A percentile compares a stretch with the other conserved stretches of the same genome.
phyloP scores from a whole-genome alignment of 2,329 filamentous ascomycete genomes.

The Talaromyces albobiverticillius region DNA sequence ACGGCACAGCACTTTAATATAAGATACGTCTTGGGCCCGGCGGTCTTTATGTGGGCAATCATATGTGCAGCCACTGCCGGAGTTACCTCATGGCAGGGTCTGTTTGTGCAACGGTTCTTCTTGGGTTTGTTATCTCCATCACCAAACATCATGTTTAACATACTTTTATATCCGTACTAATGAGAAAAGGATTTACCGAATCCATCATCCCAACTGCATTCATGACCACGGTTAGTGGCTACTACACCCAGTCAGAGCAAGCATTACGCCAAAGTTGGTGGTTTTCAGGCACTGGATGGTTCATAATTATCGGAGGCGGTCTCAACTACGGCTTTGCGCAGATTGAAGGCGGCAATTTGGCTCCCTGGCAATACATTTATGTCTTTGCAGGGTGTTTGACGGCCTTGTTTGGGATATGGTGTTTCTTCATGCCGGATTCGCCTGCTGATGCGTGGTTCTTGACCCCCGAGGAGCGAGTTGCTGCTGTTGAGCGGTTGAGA shows the following conservation, averaged over 20 bases:
- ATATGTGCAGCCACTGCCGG: conserved; percentile 68
- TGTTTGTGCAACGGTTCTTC: conserved; percentile 67
- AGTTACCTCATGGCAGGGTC: conserved; percentile 60
- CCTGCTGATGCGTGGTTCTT: conserved; percentile 69
- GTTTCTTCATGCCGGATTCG: conserved; percentile 64
- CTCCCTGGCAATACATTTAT: conserved; percentile 70
- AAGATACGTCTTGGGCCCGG: conserved; percentile 59
- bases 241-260: conserved; percentile 66
- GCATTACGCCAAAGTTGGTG: conserved; percentile 64
- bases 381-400: conserved; percentile 63
- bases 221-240: conserved; percentile 61
- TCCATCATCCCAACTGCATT: conserved; percentile 64
- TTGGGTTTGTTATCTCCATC: conserved; percentile 33
- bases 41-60: conserved; percentile 59
- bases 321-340: conserved; percentile 68
- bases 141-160: no score
- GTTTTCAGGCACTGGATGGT: conserved; percentile 58
- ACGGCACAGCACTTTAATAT: conserved; percentile 65
- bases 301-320: conserved; percentile 61
- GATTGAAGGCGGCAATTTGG: conserved; percentile 53
- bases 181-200: conserved; percentile 53
- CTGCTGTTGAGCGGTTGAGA: conserved; percentile 63
- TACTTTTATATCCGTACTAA: no score
- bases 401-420: conserved; percentile 62
- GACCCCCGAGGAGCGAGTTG: conserved; percentile 58